Evolutionary conservation across 805 yeast genomes (phyloP).

Genomic region (Torulaspora quercuum): DNA sequence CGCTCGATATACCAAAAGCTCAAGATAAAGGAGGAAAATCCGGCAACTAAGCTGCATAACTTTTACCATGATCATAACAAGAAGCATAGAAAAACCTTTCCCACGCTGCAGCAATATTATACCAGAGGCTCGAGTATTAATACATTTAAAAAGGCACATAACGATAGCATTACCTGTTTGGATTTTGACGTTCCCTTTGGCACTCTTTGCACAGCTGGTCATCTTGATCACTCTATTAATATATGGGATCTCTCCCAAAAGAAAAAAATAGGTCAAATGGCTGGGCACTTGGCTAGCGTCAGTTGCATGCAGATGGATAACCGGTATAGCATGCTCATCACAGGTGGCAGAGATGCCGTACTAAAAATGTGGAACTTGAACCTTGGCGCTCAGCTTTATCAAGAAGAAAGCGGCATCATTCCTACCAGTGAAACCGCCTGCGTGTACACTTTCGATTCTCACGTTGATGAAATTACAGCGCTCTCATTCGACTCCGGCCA

Average conservation of each 20-base stretch:
- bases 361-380: conserved; percentile 57
- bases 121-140: conserved; percentile 55
- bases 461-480: conserved; percentile 64
- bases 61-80: conserved; percentile 32
- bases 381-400: conserved; percentile 29
- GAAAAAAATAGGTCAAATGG: conserved; percentile 47
- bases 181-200: conserved; percentile 77
- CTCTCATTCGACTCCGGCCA: conserved; percentile 50
- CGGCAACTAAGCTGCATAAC: conserved; percentile 17
- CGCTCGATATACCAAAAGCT: conserved; percentile 45
- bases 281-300: conserved; percentile 60
- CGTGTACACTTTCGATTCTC: conserved; percentile 55
- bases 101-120: conserved; percentile 63
- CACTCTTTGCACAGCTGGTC: conserved; percentile 64
- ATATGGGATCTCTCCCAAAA: conserved; percentile 78
- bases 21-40: conserved; percentile 27
- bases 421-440: conserved; percentile 35
- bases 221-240: conserved; percentile 70
- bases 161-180: conserved; percentile 50
- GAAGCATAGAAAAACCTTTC: conserved; percentile 48
- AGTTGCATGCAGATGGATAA: conserved; percentile 58
- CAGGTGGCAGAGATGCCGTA: conserved; percentile 64
- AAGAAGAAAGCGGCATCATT: conserved; percentile 23
- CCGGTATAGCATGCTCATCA: conserved; percentile 38
- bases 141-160: conserved; percentile 48